Evolutionary conservation across 2,329 filamentous ascomycete species (phyloP), one percentile per base, ranked within the genome.

Genomic region (Penicillium olsonii): DNA sequence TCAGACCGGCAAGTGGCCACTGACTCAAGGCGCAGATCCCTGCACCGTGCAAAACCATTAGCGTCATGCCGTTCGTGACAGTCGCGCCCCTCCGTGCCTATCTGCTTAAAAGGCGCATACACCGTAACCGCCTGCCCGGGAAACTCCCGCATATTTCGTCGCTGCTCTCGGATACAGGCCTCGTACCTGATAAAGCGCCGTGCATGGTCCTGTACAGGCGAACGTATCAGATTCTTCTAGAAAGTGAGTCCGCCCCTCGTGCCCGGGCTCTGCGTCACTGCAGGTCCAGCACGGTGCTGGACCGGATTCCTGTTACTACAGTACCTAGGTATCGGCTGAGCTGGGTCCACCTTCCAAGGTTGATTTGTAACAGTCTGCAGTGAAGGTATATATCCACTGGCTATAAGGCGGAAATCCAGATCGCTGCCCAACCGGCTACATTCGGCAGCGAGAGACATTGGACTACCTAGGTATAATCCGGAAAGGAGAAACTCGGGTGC

Each of bases 11-110:
- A 15, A 49, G 20, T 35, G 46, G 46, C 27, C 49, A 52, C 48
- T 59, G 57, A 61, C 53, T 61, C 59, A 44, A 41, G 22, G 31
- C 11, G 45, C 26, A 37, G 49, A 57, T 61, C 52, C 52, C 52
- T 60, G 58, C 58, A 52, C 50, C 26, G n/a, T n/a, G n/a, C n/a
- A n/a, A 58, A 31, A 42, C 19, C 17, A 46, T 26, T 60, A 60
- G 57, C 57, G 57, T 58, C 53, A 58, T 60, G 55, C 49, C 47
- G 50, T 48, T 38, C 34, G 8, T 35, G 33, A 35, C 33, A 35
- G 33, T n/a, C 33, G 31, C 42, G n/a, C n/a, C 43, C n/a, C 4
- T 35, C 45, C 22, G 35, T 48, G 31, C 39, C 45, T 48, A 48
- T 37, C 45, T 48, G 18, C 45, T 37, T 48, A 48, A 44, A 48